Base-by-base conservation (phyloP, 2,329 filamentous ascomycete genomes). In the Beauveria sp. region DNA sequence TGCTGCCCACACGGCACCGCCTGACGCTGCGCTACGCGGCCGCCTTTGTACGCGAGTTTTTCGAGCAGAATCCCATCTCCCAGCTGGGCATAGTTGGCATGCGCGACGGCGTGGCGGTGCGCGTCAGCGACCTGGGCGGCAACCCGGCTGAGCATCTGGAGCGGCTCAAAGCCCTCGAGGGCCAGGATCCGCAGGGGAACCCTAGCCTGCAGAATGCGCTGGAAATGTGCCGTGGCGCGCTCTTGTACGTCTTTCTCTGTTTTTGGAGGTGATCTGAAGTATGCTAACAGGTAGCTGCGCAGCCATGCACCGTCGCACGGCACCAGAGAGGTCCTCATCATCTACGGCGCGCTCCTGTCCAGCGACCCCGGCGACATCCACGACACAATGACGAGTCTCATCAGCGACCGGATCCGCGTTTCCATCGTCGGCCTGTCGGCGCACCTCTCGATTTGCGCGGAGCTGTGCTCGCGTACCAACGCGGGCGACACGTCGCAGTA, bases 41-140 rank as follows among this genome's bases (percentile, higher is more conserved):
- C 65, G 88, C 92, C 62, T 99, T 98, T 74, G 89, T 98, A 54
- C 84, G 87, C 63, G 93, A 97, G 73, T 99, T 91, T 76, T 99
- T 98, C 71, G 95, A 98, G 75, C 95, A 99, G 75, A 99, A 99
- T 70, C 95, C 95, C 12, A 98, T 99, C 66, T 96, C 92, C 10
- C 95, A 99, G 75, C 84, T 99, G 61, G 93, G 90, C 26, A 88
- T 99, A 34, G 80, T 99, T 45, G 93, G 90, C 56, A 96, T 98
- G 90, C 86, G 90, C 64, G 95, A 98, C 72, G 95, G 95, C 18
- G 80, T 98, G 18, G 93, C 93, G 2, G 80, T 96, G 26, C 81
- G 90, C 45, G 84, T 99, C 65, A 95, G 89, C 70, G 91, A 96
- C 70, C 87, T 98, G 79, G 89, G 89, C 60, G 95, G 95, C 10